Percentiles rank a stretch among this genome's conserved stretches.
phyloP scores from a whole-genome alignment of 352 stramenopile species.

The Pseudoperonospora humuli region DNA sequence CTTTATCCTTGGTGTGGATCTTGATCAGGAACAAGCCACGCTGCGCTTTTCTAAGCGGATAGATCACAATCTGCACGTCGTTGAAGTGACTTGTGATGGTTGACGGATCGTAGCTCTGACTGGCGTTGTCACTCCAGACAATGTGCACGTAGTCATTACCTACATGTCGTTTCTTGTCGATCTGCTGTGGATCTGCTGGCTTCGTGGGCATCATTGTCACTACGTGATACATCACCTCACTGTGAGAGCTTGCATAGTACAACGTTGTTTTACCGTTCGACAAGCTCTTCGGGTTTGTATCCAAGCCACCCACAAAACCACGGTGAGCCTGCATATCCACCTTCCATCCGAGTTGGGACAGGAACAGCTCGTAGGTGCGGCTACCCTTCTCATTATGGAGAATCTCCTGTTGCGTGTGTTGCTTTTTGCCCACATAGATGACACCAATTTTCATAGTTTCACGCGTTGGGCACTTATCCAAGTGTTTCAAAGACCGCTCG shows the following conservation, averaged over 20 bases:
- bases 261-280: conserved; percentile 65
- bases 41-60: conserved; percentile 54
- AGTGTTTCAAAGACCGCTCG: conserved; percentile 69
- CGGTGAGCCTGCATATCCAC: conserved; percentile 58
- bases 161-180: conserved; percentile 86
- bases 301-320: conserved; percentile 68
- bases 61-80: conserved; percentile 83
- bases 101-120: conserved; percentile 65
- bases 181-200: conserved; percentile 67
- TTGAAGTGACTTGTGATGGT: conserved; percentile 88
- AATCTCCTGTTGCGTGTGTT: conserved; percentile 75
- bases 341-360: conserved; percentile 73
- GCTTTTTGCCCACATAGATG: conserved; percentile 73
- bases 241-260: conserved; percentile 78
- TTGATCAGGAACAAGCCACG: conserved; percentile 66
- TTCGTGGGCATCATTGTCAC: conserved; percentile 87
- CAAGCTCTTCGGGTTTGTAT: conserved; percentile 74
- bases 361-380: conserved; percentile 54
- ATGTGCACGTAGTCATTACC: conserved; percentile 86
- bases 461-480: conserved; percentile 80
- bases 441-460: conserved; percentile 88
- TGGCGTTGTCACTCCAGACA: conserved; percentile 79
- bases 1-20: conserved; percentile 78
- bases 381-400: conserved; percentile 70
- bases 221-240: conserved; percentile 83